phyloP scores from a whole-genome alignment of 2,329 filamentous ascomycete genomes.

The Neopestalotiopsis rosae region DNA sequence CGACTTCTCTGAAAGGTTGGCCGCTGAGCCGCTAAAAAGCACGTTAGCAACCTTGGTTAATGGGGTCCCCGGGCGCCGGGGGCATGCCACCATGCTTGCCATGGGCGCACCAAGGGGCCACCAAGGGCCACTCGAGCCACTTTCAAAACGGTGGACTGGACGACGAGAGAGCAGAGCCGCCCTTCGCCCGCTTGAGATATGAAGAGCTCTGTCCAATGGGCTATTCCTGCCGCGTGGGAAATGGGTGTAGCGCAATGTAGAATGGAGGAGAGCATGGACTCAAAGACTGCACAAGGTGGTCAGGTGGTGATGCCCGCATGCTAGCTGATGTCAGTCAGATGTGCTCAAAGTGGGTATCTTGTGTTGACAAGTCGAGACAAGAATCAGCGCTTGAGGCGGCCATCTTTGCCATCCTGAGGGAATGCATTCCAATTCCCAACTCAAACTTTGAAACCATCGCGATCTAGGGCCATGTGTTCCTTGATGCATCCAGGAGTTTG shows the following conservation, averaged over 20 bases:
- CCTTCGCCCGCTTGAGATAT: neutral
- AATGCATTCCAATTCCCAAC: no score
- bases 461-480: no score
- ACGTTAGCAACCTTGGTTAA: no score
- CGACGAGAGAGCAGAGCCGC: neutral
- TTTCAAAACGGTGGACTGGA: no score
- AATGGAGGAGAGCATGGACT: slow-evolving; percentile 1
- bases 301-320: slow-evolving; percentile 7
- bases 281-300: neutral
- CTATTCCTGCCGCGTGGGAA: neutral
- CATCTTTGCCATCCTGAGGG: neutral
- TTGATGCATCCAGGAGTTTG: no score
- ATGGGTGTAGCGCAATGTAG: slow-evolving; percentile 5
- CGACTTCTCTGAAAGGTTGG: no score
- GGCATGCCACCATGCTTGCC: no score
- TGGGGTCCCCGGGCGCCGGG: neutral
- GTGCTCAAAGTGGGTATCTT: neutral
- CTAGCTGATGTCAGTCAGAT: slow-evolving; percentile 11
- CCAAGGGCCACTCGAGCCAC: no score
- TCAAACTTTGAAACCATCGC: no score
- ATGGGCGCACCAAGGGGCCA: no score
- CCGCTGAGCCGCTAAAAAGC: no score
- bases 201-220: slow-evolving; percentile 4
- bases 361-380: neutral
- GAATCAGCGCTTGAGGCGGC: neutral